These are phyloP conservation scores for Neurospora sp. DNA, from an alignment of 2,329 filamentous ascomycete species.

Conservation along the genomic window DNA sequence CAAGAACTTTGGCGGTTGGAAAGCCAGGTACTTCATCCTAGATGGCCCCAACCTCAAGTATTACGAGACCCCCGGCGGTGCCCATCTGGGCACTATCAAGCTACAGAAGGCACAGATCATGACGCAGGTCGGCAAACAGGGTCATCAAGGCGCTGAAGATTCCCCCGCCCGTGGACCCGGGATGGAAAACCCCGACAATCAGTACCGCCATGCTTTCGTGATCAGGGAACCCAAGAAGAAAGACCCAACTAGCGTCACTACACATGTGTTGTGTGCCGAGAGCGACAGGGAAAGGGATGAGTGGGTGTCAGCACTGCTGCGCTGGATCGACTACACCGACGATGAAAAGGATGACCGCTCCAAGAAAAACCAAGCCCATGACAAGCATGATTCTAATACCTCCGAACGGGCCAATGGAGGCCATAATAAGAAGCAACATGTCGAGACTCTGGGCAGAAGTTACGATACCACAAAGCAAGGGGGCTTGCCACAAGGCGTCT, in stretches of 20 bases:
- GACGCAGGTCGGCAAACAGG: conserved; percentile 91
- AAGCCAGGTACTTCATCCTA: conserved; percentile 61
- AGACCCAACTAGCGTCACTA: conserved; percentile 76
- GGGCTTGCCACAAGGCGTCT: conserved; percentile 35
- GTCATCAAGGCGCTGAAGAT: conserved; percentile 43
- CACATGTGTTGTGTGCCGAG: conserved; percentile 92
- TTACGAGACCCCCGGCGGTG: conserved; percentile 82
- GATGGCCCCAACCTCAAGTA: conserved; percentile 66
- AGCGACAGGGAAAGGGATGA: conserved; percentile 85
- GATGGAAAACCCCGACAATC: conserved; percentile 75
- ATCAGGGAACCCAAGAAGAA: conserved; percentile 95
- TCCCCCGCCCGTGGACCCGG: conserved; percentile 46
- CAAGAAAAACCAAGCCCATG: conserved; percentile 29
- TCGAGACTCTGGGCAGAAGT: conserved; percentile 26
- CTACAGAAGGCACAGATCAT: conserved; percentile 82
- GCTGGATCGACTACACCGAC: conserved; percentile 74
- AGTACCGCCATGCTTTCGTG: conserved; percentile 93
- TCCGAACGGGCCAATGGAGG: conserved; percentile 27
- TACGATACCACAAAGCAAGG: conserved; percentile 48
- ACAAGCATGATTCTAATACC: conserved; percentile 28
- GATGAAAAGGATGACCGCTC: conserved; percentile 42
- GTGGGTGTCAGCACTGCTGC: conserved; percentile 84
- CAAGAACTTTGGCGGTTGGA: conserved; percentile 99
- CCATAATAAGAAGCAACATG: conserved; percentile 31
- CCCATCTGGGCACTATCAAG: conserved; percentile 89